Evolutionary conservation across 2,329 filamentous ascomycete species (phyloP).

Genomic region (Trichoderma brevicompactum): DNA sequence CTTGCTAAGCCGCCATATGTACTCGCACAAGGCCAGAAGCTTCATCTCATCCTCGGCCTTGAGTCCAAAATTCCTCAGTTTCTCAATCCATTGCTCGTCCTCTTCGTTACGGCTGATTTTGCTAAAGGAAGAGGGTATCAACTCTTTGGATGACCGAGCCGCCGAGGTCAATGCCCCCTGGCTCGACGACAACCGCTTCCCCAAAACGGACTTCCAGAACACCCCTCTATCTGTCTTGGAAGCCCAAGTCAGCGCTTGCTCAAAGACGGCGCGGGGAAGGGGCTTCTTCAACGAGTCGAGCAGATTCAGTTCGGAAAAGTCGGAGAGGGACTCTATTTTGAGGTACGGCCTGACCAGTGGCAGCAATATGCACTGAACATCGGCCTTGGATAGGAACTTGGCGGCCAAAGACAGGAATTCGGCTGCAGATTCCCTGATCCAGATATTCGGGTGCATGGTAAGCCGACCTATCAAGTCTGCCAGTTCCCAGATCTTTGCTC

Average conservation of each 20-base stretch:
- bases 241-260: conserved; percentile 86
- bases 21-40: conserved; percentile 81
- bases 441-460: conserved; percentile 90
- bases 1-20: conserved; percentile 83
- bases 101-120: conserved; percentile 80
- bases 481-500: conserved; percentile 83
- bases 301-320: conserved; percentile 72
- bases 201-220: conserved; percentile 82
- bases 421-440: conserved; percentile 89
- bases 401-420: conserved; percentile 81
- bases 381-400: conserved; percentile 75
- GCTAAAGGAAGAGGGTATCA: conserved; percentile 61
- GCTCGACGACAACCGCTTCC: conserved; percentile 67
- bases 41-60: conserved; percentile 85
- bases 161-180: conserved; percentile 60
- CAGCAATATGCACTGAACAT: conserved; percentile 79
- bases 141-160: conserved; percentile 60
- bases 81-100: conserved; percentile 90
- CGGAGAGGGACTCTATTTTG: conserved; percentile 68
- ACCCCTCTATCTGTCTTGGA: conserved; percentile 76
- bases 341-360: conserved; percentile 83
- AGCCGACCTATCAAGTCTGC: conserved; percentile 83
- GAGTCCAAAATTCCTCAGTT: conserved; percentile 83
- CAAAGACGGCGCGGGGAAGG: conserved; percentile 77
- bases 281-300: conserved; percentile 85